Evolutionary conservation across 83 land plant genomes (phyloP).

Genomic region (Picea abies): DNA sequence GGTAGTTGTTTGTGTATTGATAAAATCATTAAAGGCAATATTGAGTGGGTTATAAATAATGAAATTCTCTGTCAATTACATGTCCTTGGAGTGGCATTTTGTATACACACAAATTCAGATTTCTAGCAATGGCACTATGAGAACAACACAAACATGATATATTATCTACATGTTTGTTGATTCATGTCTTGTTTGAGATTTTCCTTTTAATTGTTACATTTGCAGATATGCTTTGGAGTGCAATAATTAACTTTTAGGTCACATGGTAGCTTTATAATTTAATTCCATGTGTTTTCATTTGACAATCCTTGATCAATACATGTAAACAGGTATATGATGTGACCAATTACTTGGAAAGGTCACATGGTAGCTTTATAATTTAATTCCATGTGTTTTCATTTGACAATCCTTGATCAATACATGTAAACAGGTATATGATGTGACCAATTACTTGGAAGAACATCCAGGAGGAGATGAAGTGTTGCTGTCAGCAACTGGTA

Average conservation of each 20-base stretch:
- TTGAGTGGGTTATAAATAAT: neutral
- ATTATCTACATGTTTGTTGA: neutral
- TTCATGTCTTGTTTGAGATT: neutral
- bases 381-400: neutral
- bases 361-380: neutral
- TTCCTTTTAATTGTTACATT: neutral
- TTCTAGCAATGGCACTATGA: neutral
- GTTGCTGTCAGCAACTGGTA: slow-evolving; percentile 30
- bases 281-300: neutral
- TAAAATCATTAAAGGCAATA: neutral
- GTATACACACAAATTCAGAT: neutral
- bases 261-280: neutral
- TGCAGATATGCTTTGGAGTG: neutral
- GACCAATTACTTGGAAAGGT: slow-evolving; percentile 25
- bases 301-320: neutral
- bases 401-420: neutral
- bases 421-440: slow-evolving; percentile 32
- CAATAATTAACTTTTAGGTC: neutral
- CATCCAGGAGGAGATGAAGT: slow-evolving; percentile 44
- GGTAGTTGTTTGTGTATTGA: neutral
- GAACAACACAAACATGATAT: neutral
- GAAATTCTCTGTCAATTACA: neutral
- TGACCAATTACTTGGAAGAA: slow-evolving; percentile 34
- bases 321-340: slow-evolving; percentile 35
- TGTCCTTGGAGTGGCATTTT: neutral